These are phyloP conservation scores for Brasenia schreberi DNA, from an alignment of 164 flowering plant species.

Conservation along the genomic window DNA sequence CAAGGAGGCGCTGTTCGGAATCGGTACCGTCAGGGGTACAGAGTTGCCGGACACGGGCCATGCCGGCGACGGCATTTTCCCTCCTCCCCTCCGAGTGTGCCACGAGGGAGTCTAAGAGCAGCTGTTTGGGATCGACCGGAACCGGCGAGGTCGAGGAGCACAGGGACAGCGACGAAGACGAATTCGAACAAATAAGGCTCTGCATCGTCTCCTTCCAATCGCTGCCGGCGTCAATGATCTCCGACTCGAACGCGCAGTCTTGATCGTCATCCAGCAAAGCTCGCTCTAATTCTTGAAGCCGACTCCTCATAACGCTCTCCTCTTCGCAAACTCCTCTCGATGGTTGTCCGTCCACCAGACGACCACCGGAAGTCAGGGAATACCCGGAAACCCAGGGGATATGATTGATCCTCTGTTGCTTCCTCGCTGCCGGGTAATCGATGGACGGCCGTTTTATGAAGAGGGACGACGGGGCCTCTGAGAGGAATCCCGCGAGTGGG, in stretches of 20 bases:
- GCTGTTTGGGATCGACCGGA: slow-evolving; percentile 32
- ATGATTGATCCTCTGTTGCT: slow-evolving; percentile 10
- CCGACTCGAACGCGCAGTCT: slow-evolving; percentile 31
- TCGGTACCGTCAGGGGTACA: slow-evolving; percentile 23
- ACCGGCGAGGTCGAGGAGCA: slow-evolving; percentile 3
- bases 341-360: neutral
- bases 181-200: slow-evolving; percentile 27
- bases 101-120: slow-evolving; percentile 46
- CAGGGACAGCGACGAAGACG: slow-evolving; percentile 7
- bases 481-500: slow-evolving; percentile 7
- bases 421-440: slow-evolving; percentile 17
- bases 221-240: slow-evolving; percentile 27
- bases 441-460: slow-evolving; percentile 38
- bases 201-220: slow-evolving; percentile 84
- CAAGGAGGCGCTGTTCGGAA: slow-evolving; percentile 47
- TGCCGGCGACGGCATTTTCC: slow-evolving; percentile 35
- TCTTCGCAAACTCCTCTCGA: slow-evolving; percentile 15
- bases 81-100: slow-evolving; percentile 51
- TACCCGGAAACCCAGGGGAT: slow-evolving; percentile 6
- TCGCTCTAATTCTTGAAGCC: slow-evolving; percentile 60
- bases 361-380: slow-evolving; percentile 8
- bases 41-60: slow-evolving; percentile 30
- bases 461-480: slow-evolving; percentile 16
- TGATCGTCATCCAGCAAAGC: slow-evolving; percentile 54
- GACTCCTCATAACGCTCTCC: slow-evolving; percentile 46